A percentile compares a stretch with the other conserved stretches of the same genome.
These are phyloP conservation scores for Backusella sp. DNA, from an alignment of 192 early-diverging fungal species.

Conservation along the genomic window DNA sequence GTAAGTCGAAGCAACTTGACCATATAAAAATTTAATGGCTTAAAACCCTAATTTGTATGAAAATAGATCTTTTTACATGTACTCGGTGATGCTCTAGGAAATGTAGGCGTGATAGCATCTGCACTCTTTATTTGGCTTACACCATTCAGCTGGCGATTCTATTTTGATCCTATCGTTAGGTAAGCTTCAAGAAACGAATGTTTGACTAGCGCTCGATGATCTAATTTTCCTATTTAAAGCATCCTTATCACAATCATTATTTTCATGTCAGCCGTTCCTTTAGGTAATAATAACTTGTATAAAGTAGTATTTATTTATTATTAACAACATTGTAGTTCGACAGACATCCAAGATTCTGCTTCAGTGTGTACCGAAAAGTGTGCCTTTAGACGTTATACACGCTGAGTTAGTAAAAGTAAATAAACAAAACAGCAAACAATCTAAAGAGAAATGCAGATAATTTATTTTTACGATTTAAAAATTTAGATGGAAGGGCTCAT, in stretches of 20 bases:
- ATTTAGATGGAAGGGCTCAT: conserved; percentile 59
- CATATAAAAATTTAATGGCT: neutral
- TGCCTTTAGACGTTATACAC: conserved; percentile 66
- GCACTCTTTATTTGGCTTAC: conserved; percentile 77
- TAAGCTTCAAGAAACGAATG: conserved; percentile 16
- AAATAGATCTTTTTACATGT: conserved; percentile 80
- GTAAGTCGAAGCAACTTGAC: conserved; percentile 14
- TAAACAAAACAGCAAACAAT: neutral
- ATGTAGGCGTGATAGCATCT: conserved; percentile 81
- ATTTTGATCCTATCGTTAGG: conserved; percentile 85
- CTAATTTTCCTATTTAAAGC: conserved; percentile 23
- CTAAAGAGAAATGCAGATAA: neutral
- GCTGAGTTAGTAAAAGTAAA: conserved; percentile 52
- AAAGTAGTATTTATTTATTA: neutral
- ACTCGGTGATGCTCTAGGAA: conserved; percentile 85
- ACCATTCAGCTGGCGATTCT: conserved; percentile 67
- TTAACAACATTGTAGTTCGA: conserved; percentile 30
- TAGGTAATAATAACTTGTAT: conserved; percentile 26
- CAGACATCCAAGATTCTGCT: conserved; percentile 77
- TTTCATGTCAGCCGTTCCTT: conserved; percentile 47
- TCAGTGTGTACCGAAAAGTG: conserved; percentile 71
- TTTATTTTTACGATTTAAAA: neutral
- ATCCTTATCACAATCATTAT: conserved; percentile 68
- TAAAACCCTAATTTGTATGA: neutral
- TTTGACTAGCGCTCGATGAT: neutral